Evolutionary conservation across 179 eudicot species (phyloP), one percentile per base, ranked within the genome.

Genomic region (Corrigiola litoralis): DNA sequence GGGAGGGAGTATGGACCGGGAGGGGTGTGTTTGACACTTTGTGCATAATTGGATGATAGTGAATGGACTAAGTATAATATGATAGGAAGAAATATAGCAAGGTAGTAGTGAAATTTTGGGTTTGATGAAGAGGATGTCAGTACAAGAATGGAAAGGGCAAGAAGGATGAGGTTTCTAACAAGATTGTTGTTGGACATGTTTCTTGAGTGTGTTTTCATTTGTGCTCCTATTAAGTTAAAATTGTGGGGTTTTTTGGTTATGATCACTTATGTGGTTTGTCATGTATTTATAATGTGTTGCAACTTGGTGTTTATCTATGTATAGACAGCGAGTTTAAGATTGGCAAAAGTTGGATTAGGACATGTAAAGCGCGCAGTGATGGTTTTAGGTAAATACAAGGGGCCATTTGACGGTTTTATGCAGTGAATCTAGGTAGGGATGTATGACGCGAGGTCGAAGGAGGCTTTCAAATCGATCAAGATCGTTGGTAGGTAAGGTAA

Each of bases 1-100:
- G 82, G 82, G 12, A 79, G 34, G 0, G 79, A 49, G 9, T 67
- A 18, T 1, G 82, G 82, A 2, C 82, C 63, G 0, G 82, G 82
- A 41, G 79, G 82, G 61, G 49, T 61, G 63, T 55, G 50, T 69
- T 40, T 44, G 47, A 40, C 3, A 56, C 57, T 41, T 61, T 32
- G 20, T 37, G 66, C 72, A 50, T 61, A 53, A 12, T 17, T 3
- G 4, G 53, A 51, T 50, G 34, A 23, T 6, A 66, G 4, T 31
- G 61, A 65, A 40, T 72, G 29, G 25, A 72, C 36, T 14, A 52
- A 52, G 63, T 67, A 72, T 0, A 60, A 3, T 54, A 67, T 53
- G 42, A 73, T 21, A 13, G 77, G 68, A 6, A 36, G 8, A 21
- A 61, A 37, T 36, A 67, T 73, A 28, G 64, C 63, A 34, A 72